These are phyloP conservation scores for Backusella circina DNA, from an alignment of 192 early-diverging fungal species.

Conservation along the genomic window DNA sequence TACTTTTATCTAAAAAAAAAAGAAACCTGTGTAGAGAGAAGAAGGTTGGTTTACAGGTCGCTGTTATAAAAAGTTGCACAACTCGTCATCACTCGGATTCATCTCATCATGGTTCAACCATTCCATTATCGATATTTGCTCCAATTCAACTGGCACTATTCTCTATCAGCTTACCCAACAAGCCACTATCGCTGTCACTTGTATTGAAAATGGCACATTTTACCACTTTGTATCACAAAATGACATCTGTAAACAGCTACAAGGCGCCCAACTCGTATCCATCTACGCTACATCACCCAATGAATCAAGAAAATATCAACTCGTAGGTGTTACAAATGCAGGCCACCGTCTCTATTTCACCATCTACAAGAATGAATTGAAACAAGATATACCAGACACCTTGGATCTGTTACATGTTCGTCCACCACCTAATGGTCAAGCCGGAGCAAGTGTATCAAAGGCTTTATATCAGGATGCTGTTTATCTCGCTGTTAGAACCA, in stretches of 20 bases:
- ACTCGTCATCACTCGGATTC: not conserved
- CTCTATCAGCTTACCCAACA: constrained; percentile 71
- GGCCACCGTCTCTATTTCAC: constrained; percentile 78
- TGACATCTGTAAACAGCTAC: constrained; percentile 37
- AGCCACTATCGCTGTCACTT: constrained; percentile 63
- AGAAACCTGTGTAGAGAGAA: constrained; percentile 48
- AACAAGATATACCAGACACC: constrained; percentile 41
- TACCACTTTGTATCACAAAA: not conserved
- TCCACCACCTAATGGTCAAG: constrained; percentile 42
- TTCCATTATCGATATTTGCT: constrained; percentile 62
- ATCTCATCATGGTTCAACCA: constrained; percentile 45
- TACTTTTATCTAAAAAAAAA: not conserved
- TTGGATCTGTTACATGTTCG: constrained; percentile 69
- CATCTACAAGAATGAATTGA: constrained; percentile 27
- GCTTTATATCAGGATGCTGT: constrained; percentile 67
- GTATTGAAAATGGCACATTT: constrained; percentile 63
- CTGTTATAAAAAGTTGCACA: constrained; percentile 56
- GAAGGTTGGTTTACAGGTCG: constrained; percentile 86
- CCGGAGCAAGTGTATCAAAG: constrained; percentile 11
- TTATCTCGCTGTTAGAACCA: constrained; percentile 41
- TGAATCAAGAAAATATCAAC: constrained; percentile 65
- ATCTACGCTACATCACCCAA: constrained; percentile 61
- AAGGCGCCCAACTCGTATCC: constrained; percentile 58
- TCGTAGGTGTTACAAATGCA: constrained; percentile 73
- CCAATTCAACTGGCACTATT: constrained; percentile 63